A percentile compares a stretch with the other conserved stretches of the same genome.
Conservation (phyloP, 495 filamentous ascomycete genomes). For the Neurospora intermedia region DNA sequence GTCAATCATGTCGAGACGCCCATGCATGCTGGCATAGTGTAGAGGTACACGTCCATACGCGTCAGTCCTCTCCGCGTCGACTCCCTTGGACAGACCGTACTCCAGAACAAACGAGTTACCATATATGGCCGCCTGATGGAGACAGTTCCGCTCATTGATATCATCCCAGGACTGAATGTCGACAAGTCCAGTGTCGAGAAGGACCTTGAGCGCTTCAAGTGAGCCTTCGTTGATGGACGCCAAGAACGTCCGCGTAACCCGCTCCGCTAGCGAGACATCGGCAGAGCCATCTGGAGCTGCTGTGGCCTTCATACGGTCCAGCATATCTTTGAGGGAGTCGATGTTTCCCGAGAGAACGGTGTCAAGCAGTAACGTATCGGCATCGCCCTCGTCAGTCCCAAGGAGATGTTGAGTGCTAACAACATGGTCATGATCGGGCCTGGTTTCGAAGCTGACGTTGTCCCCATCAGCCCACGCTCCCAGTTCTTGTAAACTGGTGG, state of each 20-base stretch:
- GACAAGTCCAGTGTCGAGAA: slow-evolving; percentile 72
- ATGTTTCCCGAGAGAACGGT: slow-evolving; percentile 70
- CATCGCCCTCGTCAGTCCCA: slow-evolving; percentile 71
- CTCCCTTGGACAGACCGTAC: slow-evolving; percentile 55
- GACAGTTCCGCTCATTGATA: slow-evolving; percentile 91
- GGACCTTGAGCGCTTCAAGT: slow-evolving; percentile 58
- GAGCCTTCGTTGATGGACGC: slow-evolving; percentile 79
- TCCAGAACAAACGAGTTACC: slow-evolving; percentile 67
- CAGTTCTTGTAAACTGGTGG: slow-evolving; percentile 81
- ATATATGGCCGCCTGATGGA: slow-evolving; percentile 90
- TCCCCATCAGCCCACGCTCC: slow-evolving; percentile 96
- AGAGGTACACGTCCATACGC: slow-evolving; percentile 90
- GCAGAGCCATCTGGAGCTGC: slow-evolving; percentile 24
- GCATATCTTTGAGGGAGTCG: slow-evolving; percentile 38
- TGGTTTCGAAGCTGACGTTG: slow-evolving; percentile 66
- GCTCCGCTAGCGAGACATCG: slow-evolving; percentile 45
- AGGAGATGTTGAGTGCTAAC: slow-evolving; percentile 50
- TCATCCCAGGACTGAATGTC: slow-evolving; percentile 86
- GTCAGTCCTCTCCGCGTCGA: slow-evolving; percentile 71
- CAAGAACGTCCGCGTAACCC: slow-evolving; percentile 80
- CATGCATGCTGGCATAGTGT: slow-evolving; percentile 95
- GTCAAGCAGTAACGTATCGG: slow-evolving; percentile 80
- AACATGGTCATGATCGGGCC: slow-evolving; percentile 43
- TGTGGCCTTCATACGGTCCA: slow-evolving; percentile 37
- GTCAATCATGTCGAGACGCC: slow-evolving; percentile 73